Percentiles rank a stretch among this genome's conserved stretches.
phyloP scores from a whole-genome alignment of 2,329 filamentous ascomycete species.

The Pseudopyrenochaeta lycopersici region DNA sequence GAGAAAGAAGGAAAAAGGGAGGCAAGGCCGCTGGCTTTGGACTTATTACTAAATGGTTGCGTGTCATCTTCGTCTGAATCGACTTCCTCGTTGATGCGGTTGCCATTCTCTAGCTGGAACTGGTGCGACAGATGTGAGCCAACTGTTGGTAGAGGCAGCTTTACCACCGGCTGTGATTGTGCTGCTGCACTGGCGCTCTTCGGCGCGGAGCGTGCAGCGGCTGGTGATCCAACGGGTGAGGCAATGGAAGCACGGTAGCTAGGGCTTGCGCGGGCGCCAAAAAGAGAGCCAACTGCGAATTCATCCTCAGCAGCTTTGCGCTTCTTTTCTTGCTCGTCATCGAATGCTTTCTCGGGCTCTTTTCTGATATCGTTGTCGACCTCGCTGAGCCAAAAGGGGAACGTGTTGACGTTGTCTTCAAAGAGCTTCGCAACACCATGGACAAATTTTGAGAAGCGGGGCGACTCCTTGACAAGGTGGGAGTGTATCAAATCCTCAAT shows the following conservation, averaged over 20 bases:
- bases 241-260: slow-evolving; percentile 64
- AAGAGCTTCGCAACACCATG: slow-evolving; percentile 92
- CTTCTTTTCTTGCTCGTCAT: slow-evolving; percentile 86
- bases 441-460: slow-evolving; percentile 95
- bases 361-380: slow-evolving; percentile 93
- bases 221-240: slow-evolving; percentile 73
- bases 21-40: slow-evolving; percentile 66
- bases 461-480: slow-evolving; percentile 88
- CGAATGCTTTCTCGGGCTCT: slow-evolving; percentile 88
- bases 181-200: slow-evolving; percentile 30
- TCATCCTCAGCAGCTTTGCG: slow-evolving; percentile 86
- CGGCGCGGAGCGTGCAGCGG: slow-evolving; percentile 31
- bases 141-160: slow-evolving; percentile 20
- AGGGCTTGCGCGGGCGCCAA: slow-evolving; percentile 62
- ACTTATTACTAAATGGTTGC: slow-evolving; percentile 30
- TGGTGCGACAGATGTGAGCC: slow-evolving; percentile 24
- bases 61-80: slow-evolving; percentile 61
- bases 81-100: slow-evolving; percentile 54
- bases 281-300: slow-evolving; percentile 85
- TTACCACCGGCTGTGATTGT: slow-evolving; percentile 28
- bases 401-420: slow-evolving; percentile 91
- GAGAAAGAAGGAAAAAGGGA: slow-evolving; percentile 85
- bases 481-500: slow-evolving; percentile 90
- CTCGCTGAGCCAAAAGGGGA: slow-evolving; percentile 95
- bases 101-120: slow-evolving; percentile 27